Evolutionary conservation across 73 alveolate species (phyloP).

Genomic region (Uronychia setigera): DNA sequence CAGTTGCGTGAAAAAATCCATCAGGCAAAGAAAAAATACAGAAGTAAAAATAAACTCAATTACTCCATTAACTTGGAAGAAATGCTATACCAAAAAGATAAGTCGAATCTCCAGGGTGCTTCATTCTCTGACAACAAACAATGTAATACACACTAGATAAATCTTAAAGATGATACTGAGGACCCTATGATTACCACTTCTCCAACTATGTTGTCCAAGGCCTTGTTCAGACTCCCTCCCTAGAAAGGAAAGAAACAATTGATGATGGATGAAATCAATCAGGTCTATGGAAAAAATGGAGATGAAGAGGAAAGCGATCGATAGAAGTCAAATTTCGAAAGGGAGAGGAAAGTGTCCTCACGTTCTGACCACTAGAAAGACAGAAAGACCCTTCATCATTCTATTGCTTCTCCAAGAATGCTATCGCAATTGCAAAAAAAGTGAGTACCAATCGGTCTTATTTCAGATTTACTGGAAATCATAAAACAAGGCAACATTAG

Average conservation of each 20-base stretch:
- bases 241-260: neutral
- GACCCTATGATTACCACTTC: neutral
- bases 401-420: neutral
- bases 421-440: neutral
- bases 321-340: too few relatives aligned
- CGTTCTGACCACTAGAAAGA: neutral
- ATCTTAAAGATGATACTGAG: neutral
- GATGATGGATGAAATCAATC: neutral
- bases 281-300: too few relatives aligned
- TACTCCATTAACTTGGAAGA: slow-evolving; percentile 18
- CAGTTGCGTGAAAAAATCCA: neutral
- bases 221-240: neutral
- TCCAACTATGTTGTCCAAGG: neutral
- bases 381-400: slow-evolving; percentile 1
- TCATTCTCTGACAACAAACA: too few relatives aligned
- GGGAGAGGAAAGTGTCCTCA: too few relatives aligned
- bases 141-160: too few relatives aligned
- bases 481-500: neutral
- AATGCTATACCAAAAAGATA: neutral
- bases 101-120: too few relatives aligned
- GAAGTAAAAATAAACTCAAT: neutral
- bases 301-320: too few relatives aligned
- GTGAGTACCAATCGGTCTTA: neutral
- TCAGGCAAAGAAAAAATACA: slow-evolving; percentile 3
- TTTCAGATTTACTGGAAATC: neutral